Conservation (phyloP, 148 eudicot species). For the Amaranthus cruentus region DNA sequence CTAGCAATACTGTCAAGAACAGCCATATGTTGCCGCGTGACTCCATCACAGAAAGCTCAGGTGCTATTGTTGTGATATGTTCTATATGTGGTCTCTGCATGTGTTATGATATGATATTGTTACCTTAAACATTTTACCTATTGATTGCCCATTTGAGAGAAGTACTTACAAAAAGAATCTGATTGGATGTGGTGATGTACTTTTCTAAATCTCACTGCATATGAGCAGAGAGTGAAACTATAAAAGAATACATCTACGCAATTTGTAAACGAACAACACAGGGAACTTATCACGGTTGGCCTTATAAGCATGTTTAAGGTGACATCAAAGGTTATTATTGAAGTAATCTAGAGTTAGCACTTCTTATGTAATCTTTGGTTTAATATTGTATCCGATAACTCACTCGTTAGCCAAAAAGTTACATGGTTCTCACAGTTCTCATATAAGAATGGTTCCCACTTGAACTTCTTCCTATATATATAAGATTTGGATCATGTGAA, state of each 20-base stretch:
- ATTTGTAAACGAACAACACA: not conserved
- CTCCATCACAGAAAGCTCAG: slow-evolving; percentile 99
- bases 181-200: not conserved
- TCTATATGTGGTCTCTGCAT: slow-evolving; percentile 6
- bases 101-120: not conserved
- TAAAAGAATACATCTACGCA: not conserved
- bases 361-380: no score
- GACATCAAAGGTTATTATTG: no score
- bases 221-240: not conserved
- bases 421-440: no score
- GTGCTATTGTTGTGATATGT: slow-evolving; percentile 28
- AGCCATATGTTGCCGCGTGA: slow-evolving; percentile 96
- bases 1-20: slow-evolving; percentile 87
- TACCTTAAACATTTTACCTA: not conserved
- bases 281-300: no score
- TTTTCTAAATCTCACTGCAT: not conserved
- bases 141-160: not conserved
- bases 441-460: no score
- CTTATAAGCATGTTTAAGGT: no score
- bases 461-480: no score
- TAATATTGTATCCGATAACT: no score
- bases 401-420: no score
- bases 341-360: no score
- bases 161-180: not conserved
- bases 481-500: no score